Conservation (phyloP, 2,329 filamentous ascomycete species). For the Sporothrix humicola region DNA sequence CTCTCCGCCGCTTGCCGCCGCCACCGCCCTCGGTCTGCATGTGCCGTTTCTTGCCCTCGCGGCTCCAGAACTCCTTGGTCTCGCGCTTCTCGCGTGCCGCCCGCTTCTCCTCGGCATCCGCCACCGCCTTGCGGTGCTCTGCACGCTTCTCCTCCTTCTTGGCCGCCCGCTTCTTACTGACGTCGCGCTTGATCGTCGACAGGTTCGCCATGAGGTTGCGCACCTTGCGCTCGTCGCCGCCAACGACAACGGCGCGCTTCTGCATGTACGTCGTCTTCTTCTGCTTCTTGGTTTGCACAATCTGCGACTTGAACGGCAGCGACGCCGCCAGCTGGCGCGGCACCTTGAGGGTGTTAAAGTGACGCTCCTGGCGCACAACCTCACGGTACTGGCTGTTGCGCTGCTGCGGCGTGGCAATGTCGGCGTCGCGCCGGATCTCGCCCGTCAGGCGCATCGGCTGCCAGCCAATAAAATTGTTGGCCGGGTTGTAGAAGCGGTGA, state of each 20-base stretch:
- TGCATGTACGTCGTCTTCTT: constrained; percentile 86
- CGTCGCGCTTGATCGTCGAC: constrained; percentile 87
- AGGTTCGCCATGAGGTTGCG: constrained; percentile 91
- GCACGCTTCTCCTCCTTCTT: constrained; percentile 89
- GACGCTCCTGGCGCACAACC: constrained; percentile 68
- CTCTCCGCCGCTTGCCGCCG: constrained; percentile 48
- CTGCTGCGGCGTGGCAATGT: constrained; percentile 75
- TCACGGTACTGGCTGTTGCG: constrained; percentile 85
- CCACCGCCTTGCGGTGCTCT: constrained; percentile 82
- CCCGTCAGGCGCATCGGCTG: constrained; percentile 92
- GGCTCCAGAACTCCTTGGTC: constrained; percentile 88
- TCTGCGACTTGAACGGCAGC: constrained; percentile 91
- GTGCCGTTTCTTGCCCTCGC: constrained; percentile 77
- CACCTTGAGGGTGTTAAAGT: constrained; percentile 81
- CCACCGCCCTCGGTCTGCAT: constrained; percentile 49
- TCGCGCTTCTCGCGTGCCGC: constrained; percentile 86
- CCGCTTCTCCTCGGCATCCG: constrained; percentile 83
- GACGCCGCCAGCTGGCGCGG: constrained; percentile 79
- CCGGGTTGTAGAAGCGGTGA: constrained; percentile 94
- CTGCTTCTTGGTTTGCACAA: constrained; percentile 79
- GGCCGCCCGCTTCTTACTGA: constrained; percentile 77
- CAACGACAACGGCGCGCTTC: constrained; percentile 90
- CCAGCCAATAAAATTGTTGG: constrained; percentile 93
- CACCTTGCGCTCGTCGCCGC: constrained; percentile 87
- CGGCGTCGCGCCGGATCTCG: constrained; percentile 79